Conservation (phyloP, 1,139 yeast species). For the Pichia sp. region DNA sequence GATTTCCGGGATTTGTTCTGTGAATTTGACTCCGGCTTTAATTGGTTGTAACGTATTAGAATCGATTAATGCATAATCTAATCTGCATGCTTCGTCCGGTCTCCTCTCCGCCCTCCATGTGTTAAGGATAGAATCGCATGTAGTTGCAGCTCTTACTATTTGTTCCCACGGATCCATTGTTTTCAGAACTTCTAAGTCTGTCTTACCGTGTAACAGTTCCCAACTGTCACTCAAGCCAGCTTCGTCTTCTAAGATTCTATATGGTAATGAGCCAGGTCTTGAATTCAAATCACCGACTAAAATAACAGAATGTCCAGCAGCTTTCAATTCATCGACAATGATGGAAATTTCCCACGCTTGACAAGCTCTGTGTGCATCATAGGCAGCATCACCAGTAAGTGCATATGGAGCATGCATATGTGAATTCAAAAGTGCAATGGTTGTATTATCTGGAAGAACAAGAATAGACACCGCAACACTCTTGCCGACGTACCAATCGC, state of each 20-base stretch:
- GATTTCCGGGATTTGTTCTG: conserved; percentile 58
- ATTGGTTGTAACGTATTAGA: conserved; percentile 48
- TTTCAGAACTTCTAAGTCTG: conserved; percentile 43
- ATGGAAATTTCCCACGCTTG: conserved; percentile 96
- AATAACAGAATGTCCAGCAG: conserved; percentile 80
- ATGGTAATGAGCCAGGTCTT: conserved; percentile 81
- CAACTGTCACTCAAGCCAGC: conserved; percentile 81
- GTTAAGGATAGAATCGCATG: conserved; percentile 85
- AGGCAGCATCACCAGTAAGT: conserved; percentile 78
- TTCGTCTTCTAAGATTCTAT: conserved; percentile 65
- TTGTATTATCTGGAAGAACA: conserved; percentile 43
- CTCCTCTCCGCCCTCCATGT: conserved; percentile 75
- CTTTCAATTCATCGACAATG: conserved; percentile 57
- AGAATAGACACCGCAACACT: conserved; percentile 77
- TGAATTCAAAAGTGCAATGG: conserved; percentile 79
- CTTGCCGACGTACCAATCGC: conserved; percentile 98
- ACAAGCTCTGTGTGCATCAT: conserved; percentile 84
- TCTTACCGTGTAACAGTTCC: conserved; percentile 60
- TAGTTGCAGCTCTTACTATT: conserved; percentile 70
- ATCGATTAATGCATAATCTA: conserved; percentile 88
- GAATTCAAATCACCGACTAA: conserved; percentile 94
- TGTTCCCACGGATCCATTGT: conserved; percentile 65
- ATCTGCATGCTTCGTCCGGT: conserved; percentile 77
- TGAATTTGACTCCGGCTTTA: conserved; percentile 67
- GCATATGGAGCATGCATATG: conserved; percentile 99